Evolutionary conservation across 2,329 filamentous ascomycete species (phyloP).

Genomic region (Geosmithia morbida): DNA sequence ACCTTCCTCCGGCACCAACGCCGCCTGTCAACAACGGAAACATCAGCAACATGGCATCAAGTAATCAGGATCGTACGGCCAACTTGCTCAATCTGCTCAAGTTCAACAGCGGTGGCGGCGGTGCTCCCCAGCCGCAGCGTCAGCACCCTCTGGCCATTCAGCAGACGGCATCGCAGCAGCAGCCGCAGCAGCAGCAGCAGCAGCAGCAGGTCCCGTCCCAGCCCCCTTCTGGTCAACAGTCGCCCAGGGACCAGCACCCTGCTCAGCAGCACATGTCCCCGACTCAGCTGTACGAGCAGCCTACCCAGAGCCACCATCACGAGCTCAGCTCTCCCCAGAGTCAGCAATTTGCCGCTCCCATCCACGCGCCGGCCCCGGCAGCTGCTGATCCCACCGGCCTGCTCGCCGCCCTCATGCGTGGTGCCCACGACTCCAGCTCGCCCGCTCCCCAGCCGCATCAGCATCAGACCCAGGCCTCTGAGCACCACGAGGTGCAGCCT

Average conservation of each 20-base stretch:
- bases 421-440: constrained; percentile 31
- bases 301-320: constrained; percentile 7
- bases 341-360: constrained; percentile 18
- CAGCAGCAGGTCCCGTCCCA: constrained; percentile 5
- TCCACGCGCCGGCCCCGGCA: constrained; percentile 42
- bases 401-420: constrained; percentile 46
- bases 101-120: constrained; percentile 32
- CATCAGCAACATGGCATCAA: constrained; percentile 17
- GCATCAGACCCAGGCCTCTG: constrained; percentile 11
- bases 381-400: constrained; percentile 41
- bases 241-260: constrained; percentile 4
- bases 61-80: constrained; percentile 31
- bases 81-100: constrained; percentile 48
- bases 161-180: constrained; percentile 4
- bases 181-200: constrained; percentile 5
- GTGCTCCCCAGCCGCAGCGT: constrained; percentile 13
- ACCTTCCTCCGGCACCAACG: constrained; percentile 37
- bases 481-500: constrained; percentile 6
- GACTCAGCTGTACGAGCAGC: constrained; percentile 4
- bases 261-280: constrained; percentile 7
- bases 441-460: constrained; percentile 1
- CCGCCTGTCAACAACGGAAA: constrained; percentile 21
- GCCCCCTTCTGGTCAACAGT: constrained; percentile 6
- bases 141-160: constrained; percentile 7
- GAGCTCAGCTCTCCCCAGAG: constrained; percentile 6